These are phyloP conservation scores for Pontederia crassipes DNA, from an alignment of 176 grass and related monocot species.

Conservation along the genomic window DNA sequence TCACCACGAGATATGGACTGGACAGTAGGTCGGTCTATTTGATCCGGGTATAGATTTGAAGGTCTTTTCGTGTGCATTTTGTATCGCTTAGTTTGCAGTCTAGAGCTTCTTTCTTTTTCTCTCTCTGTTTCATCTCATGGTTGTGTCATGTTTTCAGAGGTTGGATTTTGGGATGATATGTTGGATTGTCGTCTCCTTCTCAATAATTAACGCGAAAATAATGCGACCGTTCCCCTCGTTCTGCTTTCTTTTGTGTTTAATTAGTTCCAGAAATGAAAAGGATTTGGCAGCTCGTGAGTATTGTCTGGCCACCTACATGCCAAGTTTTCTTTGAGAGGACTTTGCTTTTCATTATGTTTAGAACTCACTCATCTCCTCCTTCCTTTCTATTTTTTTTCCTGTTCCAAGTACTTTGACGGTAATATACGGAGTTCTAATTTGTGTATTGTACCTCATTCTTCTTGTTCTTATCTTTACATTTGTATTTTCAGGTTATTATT, in stretches of 20 bases:
- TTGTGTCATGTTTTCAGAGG: conserved; percentile 12
- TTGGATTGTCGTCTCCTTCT: too few species aligned
- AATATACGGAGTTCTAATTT: neutral
- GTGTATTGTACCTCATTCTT: conserved; percentile 13
- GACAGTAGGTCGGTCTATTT: conserved; percentile 23
- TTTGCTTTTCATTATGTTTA: neutral
- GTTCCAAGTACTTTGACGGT: neutral
- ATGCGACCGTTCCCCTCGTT: too few species aligned
- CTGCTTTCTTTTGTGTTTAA: too few species aligned
- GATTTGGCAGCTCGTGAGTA: too few species aligned
- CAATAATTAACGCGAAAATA: too few species aligned
- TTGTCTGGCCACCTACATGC: too few species aligned
- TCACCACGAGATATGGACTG: conserved; percentile 10
- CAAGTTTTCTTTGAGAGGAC: too few species aligned
- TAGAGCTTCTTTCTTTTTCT: conserved; percentile 24
- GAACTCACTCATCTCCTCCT: neutral
- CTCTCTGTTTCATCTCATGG: conserved; percentile 36
- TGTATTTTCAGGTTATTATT: conserved; percentile 37
- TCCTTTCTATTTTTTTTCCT: conserved; percentile 3
- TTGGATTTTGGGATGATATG: too few species aligned
- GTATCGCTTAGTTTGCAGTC: conserved; percentile 10
- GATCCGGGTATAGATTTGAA: conserved; percentile 20
- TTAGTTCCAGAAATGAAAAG: too few species aligned
- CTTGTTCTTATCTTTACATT: conserved; percentile 2
- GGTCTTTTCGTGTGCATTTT: conserved; percentile 14